Evolutionary conservation across 345 rosid genomes (phyloP).

Genomic region (Gossypium rotundifolium): DNA sequence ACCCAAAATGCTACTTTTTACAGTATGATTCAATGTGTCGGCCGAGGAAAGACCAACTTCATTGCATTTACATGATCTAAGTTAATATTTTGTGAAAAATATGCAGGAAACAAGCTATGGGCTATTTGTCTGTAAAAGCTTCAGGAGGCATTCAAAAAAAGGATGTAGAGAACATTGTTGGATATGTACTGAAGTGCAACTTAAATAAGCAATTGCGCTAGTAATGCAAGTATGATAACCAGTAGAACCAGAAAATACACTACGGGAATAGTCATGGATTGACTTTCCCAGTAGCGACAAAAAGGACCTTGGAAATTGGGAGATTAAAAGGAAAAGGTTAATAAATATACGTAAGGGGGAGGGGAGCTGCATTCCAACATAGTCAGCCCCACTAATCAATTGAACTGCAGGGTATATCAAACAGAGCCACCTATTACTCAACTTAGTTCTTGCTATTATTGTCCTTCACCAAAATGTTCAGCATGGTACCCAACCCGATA

Average conservation of each 20-base stretch:
- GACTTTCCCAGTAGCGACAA: background rate
- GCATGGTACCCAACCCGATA: background rate
- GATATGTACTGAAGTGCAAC: background rate
- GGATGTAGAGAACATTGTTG: background rate
- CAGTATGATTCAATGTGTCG: background rate
- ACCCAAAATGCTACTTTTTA: background rate
- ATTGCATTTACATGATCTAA: background rate
- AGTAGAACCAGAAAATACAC: background rate
- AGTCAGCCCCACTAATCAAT: background rate
- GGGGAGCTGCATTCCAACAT: background rate
- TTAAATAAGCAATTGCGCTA: background rate
- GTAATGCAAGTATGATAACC: background rate
- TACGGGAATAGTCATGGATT: background rate
- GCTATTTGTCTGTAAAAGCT: background rate
- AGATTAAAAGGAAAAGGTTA: background rate
- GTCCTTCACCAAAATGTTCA: background rate
- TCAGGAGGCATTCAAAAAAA: background rate
- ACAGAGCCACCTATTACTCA: background rate
- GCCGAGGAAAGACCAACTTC: background rate
- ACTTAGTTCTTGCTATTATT: background rate
- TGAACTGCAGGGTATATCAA: background rate
- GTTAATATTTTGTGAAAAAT: background rate
- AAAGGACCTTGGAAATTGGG: background rate
- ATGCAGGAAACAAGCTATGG: background rate
- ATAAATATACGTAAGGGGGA: background rate